These are phyloP conservation scores for Penicillium goetzii DNA, from an alignment of 495 filamentous ascomycete genomes.

Conservation along the genomic window DNA sequence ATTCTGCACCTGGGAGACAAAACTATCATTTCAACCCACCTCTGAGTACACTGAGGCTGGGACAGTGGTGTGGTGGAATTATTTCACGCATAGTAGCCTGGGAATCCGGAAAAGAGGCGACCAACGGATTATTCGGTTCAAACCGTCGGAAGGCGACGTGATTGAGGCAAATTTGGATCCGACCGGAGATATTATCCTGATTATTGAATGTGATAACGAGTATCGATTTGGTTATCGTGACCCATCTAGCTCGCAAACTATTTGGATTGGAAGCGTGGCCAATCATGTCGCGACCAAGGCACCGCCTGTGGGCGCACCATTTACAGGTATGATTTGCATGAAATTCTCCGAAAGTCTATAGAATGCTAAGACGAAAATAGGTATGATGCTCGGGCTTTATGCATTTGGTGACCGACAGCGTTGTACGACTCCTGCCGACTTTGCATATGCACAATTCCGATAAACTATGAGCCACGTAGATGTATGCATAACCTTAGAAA, in stretches of 20 bases:
- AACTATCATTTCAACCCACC: constrained; percentile 35
- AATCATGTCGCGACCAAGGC: constrained; percentile 34
- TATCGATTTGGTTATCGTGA: constrained; percentile 39
- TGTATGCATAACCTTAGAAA: not conserved
- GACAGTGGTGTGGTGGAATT: constrained; percentile 47
- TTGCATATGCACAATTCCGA: constrained; percentile 39
- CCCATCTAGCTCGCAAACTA: constrained; percentile 13
- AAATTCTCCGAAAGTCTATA: not conserved
- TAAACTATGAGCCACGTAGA: not conserved
- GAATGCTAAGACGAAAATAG: constrained; percentile 5
- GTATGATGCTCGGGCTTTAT: constrained; percentile 50
- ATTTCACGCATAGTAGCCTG: constrained; percentile 44
- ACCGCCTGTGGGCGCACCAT: constrained; percentile 41
- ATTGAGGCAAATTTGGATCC: constrained; percentile 18
- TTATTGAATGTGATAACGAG: constrained; percentile 35
- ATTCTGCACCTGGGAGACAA: constrained; percentile 40
- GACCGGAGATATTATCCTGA: constrained; percentile 23
- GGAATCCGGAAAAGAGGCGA: constrained; percentile 33
- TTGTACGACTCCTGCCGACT: constrained; percentile 47
- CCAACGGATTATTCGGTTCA: constrained; percentile 32
- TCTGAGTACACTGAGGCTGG: constrained; percentile 42
- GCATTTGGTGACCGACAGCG: constrained; percentile 46
- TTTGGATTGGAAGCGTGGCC: constrained; percentile 34
- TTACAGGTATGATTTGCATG: constrained; percentile 34
- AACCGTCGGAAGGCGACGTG: constrained; percentile 19